Evolutionary conservation across 208 protist genomes (phyloP).

Genomic region (Novymonas esmeraldas): DNA sequence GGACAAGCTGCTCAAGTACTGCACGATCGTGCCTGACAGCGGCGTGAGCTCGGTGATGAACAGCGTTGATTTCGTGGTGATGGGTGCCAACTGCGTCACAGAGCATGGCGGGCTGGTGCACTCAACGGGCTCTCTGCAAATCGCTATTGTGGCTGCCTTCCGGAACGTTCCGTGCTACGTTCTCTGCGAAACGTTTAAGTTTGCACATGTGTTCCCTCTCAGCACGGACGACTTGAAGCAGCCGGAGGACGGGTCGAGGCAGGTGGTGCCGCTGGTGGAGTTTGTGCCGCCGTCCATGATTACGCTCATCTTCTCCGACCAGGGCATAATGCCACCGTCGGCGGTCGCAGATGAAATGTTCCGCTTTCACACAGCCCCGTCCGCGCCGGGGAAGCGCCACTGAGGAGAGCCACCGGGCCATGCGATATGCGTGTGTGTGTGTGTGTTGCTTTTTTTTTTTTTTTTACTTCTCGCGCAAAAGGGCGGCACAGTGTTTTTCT

Average conservation of each 20-base stretch:
- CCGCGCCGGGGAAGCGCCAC: conserved; percentile 61
- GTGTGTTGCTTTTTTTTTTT: neutral
- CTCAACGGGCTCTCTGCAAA: conserved; percentile 97
- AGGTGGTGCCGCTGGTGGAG: conserved; percentile 79
- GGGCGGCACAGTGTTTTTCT: too few species aligned
- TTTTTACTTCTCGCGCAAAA: too few species aligned
- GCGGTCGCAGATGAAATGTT: conserved; percentile 99
- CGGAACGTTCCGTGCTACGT: conserved; percentile 99
- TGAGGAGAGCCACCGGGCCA: conserved; percentile 2
- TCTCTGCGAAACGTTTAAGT: conserved; percentile 99
- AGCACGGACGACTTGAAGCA: conserved; percentile 93
- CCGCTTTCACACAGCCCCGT: conserved; percentile 76
- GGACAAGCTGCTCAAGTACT: conserved; percentile 64
- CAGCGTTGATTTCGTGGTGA: conserved; percentile 96
- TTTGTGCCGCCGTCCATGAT: conserved; percentile 91
- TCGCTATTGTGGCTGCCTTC: conserved; percentile 95
- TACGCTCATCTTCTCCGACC: conserved; percentile 98
- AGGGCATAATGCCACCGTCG: conserved; percentile 98
- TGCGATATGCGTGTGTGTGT: neutral
- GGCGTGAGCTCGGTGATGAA: conserved; percentile 85
- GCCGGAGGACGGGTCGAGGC: conserved; percentile 41
- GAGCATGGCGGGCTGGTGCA: conserved; percentile 99
- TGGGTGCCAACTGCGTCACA: conserved; percentile 97
- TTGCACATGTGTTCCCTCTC: conserved; percentile 97
- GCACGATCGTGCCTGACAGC: conserved; percentile 90